phyloP scores from a whole-genome alignment of 257 asterid species.

The Osmanthus fragrans region DNA sequence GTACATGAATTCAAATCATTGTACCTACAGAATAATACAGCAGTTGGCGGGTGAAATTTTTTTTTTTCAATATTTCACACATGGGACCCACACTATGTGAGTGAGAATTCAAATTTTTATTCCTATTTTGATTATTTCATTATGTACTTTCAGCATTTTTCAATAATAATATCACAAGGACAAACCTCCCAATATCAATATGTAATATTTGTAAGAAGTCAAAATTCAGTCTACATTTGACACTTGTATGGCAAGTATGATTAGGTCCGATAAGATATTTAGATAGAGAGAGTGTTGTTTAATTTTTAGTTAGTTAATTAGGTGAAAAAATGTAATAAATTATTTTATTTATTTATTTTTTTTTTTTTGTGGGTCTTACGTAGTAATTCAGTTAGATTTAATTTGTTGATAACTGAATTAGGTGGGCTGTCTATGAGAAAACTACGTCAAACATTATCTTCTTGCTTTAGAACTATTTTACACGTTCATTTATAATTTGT shows the following conservation, averaged over 20 bases:
- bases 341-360: too few relatives aligned
- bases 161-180: too few relatives aligned
- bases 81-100: too few relatives aligned
- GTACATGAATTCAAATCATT: too few relatives aligned
- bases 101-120: too few relatives aligned
- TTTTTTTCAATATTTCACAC: too few relatives aligned
- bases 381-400: constrained; percentile 25
- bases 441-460: not conserved
- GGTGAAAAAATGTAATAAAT: constrained; percentile 1
- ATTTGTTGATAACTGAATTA: constrained; percentile 3
- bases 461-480: not conserved
- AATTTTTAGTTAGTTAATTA: constrained; percentile 2
- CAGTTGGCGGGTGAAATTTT: too few relatives aligned
- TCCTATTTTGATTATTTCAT: too few relatives aligned
- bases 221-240: not conserved
- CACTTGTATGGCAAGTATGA: not conserved
- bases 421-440: constrained; percentile 23
- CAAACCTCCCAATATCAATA: too few relatives aligned
- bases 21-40: too few relatives aligned
- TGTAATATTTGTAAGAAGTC: too few relatives aligned
- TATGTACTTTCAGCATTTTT: too few relatives aligned
- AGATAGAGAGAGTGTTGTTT: not conserved
- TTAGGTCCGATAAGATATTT: not conserved
- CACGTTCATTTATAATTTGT: not conserved
- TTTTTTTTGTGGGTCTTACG: constrained; percentile 11